Evolutionary conservation across 768 basidiomycete species (phyloP).

Genomic region (Megacollybia marginata): DNA sequence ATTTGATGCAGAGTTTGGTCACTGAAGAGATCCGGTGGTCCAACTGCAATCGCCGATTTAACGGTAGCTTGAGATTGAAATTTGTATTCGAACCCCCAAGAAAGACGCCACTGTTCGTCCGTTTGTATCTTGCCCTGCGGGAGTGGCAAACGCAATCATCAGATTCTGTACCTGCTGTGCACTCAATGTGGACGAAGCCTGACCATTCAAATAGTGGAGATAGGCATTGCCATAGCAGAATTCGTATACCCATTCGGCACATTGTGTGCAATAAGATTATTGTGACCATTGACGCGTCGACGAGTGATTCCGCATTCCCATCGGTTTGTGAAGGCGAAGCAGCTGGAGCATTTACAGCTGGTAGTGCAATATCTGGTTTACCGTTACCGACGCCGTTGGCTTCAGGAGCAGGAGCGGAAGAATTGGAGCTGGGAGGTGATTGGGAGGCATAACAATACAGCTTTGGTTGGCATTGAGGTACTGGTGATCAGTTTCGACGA

Average conservation of each 20-base stretch:
- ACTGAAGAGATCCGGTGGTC: background rate
- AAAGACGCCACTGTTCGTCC: no score
- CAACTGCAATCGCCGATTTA: slow-evolving; percentile 4
- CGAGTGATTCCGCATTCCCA: no score
- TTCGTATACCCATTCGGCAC: slow-evolving; percentile 14
- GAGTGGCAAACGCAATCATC: slow-evolving; percentile 44
- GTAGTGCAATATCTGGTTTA: background rate
- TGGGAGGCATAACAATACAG: background rate
- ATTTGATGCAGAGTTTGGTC: slow-evolving; percentile 9
- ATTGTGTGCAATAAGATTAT: slow-evolving; percentile 28
- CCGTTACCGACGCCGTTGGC: no score
- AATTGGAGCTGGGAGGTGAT: no score
- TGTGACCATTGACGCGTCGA: slow-evolving; percentile 9
- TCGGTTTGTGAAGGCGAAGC: no score
- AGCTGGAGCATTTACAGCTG: no score
- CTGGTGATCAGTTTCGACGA: slow-evolving; percentile 22
- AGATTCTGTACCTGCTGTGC: no score
- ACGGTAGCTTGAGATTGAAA: slow-evolving; percentile 36
- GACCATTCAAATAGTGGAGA: slow-evolving; percentile 18
- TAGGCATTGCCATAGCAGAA: slow-evolving; percentile 21
- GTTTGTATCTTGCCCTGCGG: no score
- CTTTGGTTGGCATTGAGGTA: slow-evolving; percentile 7
- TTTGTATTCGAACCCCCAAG: slow-evolving; percentile 11
- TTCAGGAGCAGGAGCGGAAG: no score
- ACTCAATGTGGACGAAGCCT: no score